Percentiles rank a stretch among this genome's conserved stretches.
These are phyloP conservation scores for Platismatia glauca DNA, from an alignment of 495 filamentous ascomycete species.

Conservation along the genomic window DNA sequence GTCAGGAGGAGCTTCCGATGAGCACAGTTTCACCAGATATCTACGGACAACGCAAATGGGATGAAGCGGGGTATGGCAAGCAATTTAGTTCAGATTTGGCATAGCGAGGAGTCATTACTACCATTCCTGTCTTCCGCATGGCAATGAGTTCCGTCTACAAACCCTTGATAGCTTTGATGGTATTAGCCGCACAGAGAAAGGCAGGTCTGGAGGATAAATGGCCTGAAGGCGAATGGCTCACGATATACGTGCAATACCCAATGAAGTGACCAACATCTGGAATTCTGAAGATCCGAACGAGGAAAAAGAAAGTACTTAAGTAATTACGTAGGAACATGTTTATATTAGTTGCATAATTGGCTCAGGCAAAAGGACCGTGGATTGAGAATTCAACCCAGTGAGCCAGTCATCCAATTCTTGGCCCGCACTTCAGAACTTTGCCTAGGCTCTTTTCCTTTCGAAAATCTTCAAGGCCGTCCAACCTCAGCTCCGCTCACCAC, in stretches of 20 bases:
- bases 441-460: conserved; percentile 10
- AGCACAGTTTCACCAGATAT: conserved; percentile 43
- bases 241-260: not conserved
- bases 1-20: conserved; percentile 20
- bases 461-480: conserved; percentile 11
- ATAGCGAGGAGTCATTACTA: conserved; percentile 5
- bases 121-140: not conserved
- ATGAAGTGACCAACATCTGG: not conserved
- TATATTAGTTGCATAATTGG: not conserved
- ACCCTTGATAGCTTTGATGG: not conserved
- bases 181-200: not conserved
- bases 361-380: conserved; percentile 12
- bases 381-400: no score
- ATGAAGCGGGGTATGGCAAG: conserved; percentile 1
- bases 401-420: conserved; percentile 4
- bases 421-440: conserved; percentile 12
- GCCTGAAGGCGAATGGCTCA: not conserved
- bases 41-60: conserved; percentile 22
- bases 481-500: conserved; percentile 9
- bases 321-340: no score
- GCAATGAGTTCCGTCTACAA: not conserved
- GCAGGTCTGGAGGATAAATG: not conserved
- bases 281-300: not conserved
- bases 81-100: not conserved
- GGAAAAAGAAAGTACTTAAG: not conserved